Evolutionary conservation across 2,329 filamentous ascomycete species (phyloP), one percentile per base, ranked within the genome.

Genomic region (Colletotrichum sp.): DNA sequence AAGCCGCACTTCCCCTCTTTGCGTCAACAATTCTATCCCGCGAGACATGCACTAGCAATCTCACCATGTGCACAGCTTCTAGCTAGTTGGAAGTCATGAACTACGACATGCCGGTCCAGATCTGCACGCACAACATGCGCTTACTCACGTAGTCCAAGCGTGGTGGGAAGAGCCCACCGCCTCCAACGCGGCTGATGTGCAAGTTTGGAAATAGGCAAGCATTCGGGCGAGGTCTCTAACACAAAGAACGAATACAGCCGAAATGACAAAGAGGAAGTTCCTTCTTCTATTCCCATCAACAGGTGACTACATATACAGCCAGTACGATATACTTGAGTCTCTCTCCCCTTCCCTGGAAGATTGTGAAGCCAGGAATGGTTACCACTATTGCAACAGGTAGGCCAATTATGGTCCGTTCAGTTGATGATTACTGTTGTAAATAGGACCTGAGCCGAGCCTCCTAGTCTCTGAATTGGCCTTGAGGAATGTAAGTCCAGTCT

Each of bases 401-500:
- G 43, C 43, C 18, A 43, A 18, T 18, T 9, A 43, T 43, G 38
- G 9, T 43, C 18, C n/a, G n/a, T 47, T 7, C 43, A n/a, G n/a
- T 47, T 21, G 11, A 47, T 47, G n/a, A 6, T 21, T 21, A 11
- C 43, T 12, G n/a, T 47, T 21, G 43, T n/a, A 47, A 11, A 47
- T 8, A 13, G 43, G 12, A 21, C 43, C 12, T n/a, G 43, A 47
- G 11, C 11, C 43, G n/a, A 47, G 43, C n/a, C n/a, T 47, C n/a
- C 76, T 59, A 83, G 68, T 83, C 79, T 70, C 80, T 80, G 72
- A 80, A 83, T 78, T 83, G 82, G 4, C 79, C 83, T 63, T 83
- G 78, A 18, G 83, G 83, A 1, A 74, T 78, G 75, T 89, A 89
- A 70, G 79, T 82, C 87, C 88, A 90, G 24, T 85, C 81, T 8